Evolutionary conservation across 305 asterid species (phyloP).

Genomic region (Fraxinus baroniana): DNA sequence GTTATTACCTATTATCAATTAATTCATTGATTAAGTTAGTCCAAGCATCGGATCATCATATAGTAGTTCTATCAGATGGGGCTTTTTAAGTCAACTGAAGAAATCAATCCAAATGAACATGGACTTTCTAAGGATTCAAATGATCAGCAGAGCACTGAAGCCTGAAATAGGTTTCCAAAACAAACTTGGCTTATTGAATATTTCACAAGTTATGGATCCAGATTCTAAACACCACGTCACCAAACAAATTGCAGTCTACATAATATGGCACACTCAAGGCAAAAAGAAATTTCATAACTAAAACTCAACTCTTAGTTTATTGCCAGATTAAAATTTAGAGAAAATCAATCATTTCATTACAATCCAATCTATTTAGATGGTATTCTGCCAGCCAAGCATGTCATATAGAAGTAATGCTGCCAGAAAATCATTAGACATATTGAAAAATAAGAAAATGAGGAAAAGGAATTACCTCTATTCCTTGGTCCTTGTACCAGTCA

Average conservation of each 20-base stretch:
- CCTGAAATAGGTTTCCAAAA: neutral
- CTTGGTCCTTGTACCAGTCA: slow-evolving; percentile 96
- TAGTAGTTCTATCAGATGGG: neutral
- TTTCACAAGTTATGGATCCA: neutral
- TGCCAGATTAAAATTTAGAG: neutral
- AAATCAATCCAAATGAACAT: neutral
- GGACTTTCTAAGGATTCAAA: neutral
- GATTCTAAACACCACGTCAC: neutral
- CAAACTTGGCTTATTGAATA: neutral
- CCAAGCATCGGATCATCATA: neutral
- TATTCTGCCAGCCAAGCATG: neutral
- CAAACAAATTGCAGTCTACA: neutral
- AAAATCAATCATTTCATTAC: neutral
- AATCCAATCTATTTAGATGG: neutral
- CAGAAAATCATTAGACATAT: neutral
- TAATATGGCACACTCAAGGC: neutral
- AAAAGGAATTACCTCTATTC: slow-evolving; percentile 71
- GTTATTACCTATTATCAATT: neutral
- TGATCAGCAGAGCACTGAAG: neutral
- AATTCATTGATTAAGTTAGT: neutral
- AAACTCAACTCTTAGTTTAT: slow-evolving; percentile 1
- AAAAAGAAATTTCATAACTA: neutral
- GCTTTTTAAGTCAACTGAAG: neutral
- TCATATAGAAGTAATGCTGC: neutral
- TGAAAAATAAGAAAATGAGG: slow-evolving; percentile 11